phyloP scores from a whole-genome alignment of 2,329 filamentous ascomycete species.

The Paecilomyces sp. region DNA sequence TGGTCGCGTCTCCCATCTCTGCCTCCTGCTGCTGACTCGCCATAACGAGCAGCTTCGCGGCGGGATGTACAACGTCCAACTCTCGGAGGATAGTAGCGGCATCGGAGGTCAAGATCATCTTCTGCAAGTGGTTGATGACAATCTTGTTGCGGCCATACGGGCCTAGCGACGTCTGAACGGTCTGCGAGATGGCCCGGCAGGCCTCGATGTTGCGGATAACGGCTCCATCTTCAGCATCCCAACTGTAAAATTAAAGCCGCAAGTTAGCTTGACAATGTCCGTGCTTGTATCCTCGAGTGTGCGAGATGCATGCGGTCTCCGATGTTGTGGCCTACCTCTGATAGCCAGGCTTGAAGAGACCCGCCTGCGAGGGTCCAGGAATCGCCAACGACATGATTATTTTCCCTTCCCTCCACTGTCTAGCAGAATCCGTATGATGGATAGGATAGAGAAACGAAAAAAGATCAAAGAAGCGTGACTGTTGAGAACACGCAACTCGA shows the following conservation, averaged over 20 bases:
- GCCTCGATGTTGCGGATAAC: conserved; percentile 98
- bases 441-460: conserved; percentile 2
- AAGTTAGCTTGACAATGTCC: background rate
- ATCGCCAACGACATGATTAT: conserved; percentile 86
- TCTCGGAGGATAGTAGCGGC: conserved; percentile 95
- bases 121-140: conserved; percentile 98
- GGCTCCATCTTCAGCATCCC: conserved; percentile 97
- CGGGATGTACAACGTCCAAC: conserved; percentile 95
- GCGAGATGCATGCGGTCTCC: conserved; percentile 1
- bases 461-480: conserved; percentile 4
- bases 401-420: conserved; percentile 13
- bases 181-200: conserved; percentile 89
- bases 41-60: conserved; percentile 97
- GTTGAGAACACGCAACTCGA: conserved; percentile 8
- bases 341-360: conserved; percentile 94
- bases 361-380: conserved; percentile 84
- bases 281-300: background rate
- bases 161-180: conserved; percentile 92
- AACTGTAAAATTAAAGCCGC: conserved; percentile 50
- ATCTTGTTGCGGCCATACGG: conserved; percentile 99
- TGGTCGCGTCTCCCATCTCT: conserved; percentile 98
- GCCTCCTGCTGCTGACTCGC: conserved; percentile 97
- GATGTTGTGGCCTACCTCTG: conserved; percentile 62
- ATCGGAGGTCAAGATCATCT: conserved; percentile 98
- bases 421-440: conserved; percentile 7